Percentiles rank a stretch among this genome's conserved stretches.
Conservation (phyloP, 345 rosid species). For the Arabidopsis arenosa region DNA sequence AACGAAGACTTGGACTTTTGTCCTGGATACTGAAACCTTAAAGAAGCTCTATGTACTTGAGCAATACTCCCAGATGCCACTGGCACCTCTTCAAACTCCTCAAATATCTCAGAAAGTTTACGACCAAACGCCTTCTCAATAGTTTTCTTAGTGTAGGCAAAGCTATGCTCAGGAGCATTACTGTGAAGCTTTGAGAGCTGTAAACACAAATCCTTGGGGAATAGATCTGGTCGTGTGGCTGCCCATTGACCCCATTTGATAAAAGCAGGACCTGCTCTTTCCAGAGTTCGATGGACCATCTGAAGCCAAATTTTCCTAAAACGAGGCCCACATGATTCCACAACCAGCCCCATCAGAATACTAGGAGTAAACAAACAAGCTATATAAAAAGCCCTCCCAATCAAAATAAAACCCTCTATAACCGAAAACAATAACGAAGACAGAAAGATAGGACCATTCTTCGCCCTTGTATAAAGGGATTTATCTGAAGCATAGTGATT, state of each 20-base stretch:
- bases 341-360: conserved; percentile 79
- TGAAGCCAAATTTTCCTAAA: conserved; percentile 80
- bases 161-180: conserved; percentile 92
- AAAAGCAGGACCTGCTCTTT: conserved; percentile 95
- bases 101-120: conserved; percentile 80
- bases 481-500: conserved; percentile 58
- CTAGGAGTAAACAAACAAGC: conserved; percentile 77
- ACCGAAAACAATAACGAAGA: conserved; percentile 55
- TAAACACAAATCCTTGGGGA: conserved; percentile 84
- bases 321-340: conserved; percentile 63
- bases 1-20: conserved; percentile 69
- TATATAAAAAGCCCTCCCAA: conserved; percentile 75
- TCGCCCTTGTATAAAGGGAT: conserved; percentile 71
- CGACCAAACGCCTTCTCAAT: conserved; percentile 96
- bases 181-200: conserved; percentile 94
- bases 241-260: conserved; percentile 99
- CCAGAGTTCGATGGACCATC: conserved; percentile 74
- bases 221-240: conserved; percentile 96
- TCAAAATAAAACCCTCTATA: conserved; percentile 67
- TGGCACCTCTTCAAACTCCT: conserved; percentile 86
- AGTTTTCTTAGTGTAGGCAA: conserved; percentile 77
- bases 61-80: conserved; percentile 99
- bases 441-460: conserved; percentile 72
- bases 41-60: conserved; percentile 93
- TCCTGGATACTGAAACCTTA: conserved; percentile 85